phyloP scores from a whole-genome alignment of 345 rosid genomes.

The Brassica juncea region DNA sequence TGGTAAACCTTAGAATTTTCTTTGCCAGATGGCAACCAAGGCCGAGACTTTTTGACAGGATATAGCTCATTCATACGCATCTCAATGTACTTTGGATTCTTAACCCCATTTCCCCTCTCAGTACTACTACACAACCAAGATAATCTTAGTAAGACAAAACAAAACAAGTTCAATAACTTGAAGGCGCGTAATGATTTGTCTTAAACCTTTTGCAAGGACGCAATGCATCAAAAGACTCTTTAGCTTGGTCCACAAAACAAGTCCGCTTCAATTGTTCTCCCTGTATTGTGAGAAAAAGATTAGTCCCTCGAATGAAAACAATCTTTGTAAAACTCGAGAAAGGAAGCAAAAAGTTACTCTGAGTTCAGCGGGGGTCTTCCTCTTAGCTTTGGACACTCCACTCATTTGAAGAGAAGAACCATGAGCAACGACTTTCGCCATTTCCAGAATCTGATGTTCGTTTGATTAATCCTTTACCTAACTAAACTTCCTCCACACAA shows the following conservation, averaged over 20 bases:
- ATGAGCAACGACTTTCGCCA: conserved; percentile 73
- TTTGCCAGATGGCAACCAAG: conserved; percentile 55
- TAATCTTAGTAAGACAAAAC: conserved; percentile 14
- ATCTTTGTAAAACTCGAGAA: not conserved
- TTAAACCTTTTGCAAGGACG: conserved; percentile 50
- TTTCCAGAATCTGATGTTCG: conserved; percentile 23
- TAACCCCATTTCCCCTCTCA: conserved; percentile 47
- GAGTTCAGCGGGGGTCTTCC: conserved; percentile 89
- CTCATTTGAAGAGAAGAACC: conserved; percentile 52
- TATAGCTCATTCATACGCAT: conserved; percentile 73
- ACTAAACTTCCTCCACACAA: not conserved
- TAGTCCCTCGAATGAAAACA: not conserved
- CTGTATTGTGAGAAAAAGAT: conserved; percentile 1
- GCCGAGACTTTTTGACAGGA: conserved; percentile 76
- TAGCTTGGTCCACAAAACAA: conserved; percentile 51
- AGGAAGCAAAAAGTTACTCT: conserved; percentile 51
- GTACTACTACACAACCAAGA: conserved; percentile 32
- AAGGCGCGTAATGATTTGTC: not conserved
- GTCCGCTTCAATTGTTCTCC: conserved; percentile 80
- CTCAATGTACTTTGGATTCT: conserved; percentile 66
- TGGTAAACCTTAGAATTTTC: conserved; percentile 64
- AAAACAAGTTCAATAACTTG: not conserved
- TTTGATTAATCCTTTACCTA: conserved; percentile 26
- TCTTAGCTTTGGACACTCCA: conserved; percentile 51
- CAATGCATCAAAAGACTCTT: conserved; percentile 52